Base-by-base conservation (phyloP, 164 flowering plant genomes). In the Tetracentron sinense region DNA sequence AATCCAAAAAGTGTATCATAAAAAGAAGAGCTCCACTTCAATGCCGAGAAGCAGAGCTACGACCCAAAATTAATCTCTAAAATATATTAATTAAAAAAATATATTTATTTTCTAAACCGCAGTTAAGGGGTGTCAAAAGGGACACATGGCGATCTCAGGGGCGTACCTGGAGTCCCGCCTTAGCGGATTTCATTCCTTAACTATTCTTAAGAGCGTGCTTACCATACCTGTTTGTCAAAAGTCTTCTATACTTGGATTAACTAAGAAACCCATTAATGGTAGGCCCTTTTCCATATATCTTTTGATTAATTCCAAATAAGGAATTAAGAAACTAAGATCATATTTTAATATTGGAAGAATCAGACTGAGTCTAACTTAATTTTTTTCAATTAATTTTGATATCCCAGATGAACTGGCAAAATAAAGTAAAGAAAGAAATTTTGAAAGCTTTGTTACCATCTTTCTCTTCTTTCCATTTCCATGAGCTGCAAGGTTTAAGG, bases 341-440 rank as follows among this genome's bases (percentile, higher is more conserved):
- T 38, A 38, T 63, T 83, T 4, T 85, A 80, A 49, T 31, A 2
- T 51, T 63, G 62, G 54, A 52, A 33, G 27, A 56, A 3, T 55
- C 33, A 62, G 72, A 63, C 56, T 56, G 59, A 46, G 59, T 69
- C 77, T 56, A 47, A 57, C 62, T 59, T 44, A 53, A 71, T 64
- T 65, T 62, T 42, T 11, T 26, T 23, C 28, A 58, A 21, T 20
- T 54, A 70, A 64, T 67, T 66, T 67, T 48, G 60, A 58, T 54
- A 65, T 61, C 66, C 64, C 54, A 53, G 66, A 67, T 81, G 81
- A 81, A 76, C 83, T 79, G 82, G 57, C 81, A 75, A 58, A 33
- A 25, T 26, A 21, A 63, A 66, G 54, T 28, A 71, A 74, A 63
- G 23, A 82, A 68, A 71, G 78, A 16, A 51, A 52, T 48, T 35